Conservation (phyloP, 2,329 filamentous ascomycete genomes). For the Calonectria pseudoreteaudii region DNA sequence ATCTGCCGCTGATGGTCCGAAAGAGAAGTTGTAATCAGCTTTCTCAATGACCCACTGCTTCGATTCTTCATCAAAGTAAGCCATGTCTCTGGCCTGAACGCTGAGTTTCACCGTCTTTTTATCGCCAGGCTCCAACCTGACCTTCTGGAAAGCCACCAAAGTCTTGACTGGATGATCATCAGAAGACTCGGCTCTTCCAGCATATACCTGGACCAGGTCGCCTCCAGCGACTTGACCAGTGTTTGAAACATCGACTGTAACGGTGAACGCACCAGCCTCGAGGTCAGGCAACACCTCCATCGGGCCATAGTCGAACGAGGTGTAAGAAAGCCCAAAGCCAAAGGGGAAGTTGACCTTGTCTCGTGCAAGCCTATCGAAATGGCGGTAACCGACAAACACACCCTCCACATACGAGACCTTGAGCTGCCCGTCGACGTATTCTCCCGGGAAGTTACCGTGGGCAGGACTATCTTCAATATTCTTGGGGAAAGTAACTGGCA, state of each 20-base stretch:
- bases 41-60: slow-evolving; percentile 44
- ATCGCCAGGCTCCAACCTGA: slow-evolving; percentile 34
- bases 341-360: slow-evolving; percentile 29
- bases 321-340: slow-evolving; percentile 28
- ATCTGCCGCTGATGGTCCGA: slow-evolving; percentile 43
- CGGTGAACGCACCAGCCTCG: slow-evolving; percentile 43
- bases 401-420: slow-evolving; percentile 74
- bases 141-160: slow-evolving; percentile 43
- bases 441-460: slow-evolving; percentile 68
- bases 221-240: slow-evolving; percentile 62
- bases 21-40: slow-evolving; percentile 42
- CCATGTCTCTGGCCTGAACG: slow-evolving; percentile 39
- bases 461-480: slow-evolving; percentile 71
- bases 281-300: neutral
- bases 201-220: slow-evolving; percentile 68
- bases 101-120: slow-evolving; percentile 25
- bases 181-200: slow-evolving; percentile 20
- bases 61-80: slow-evolving; percentile 40
- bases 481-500: slow-evolving; percentile 72
- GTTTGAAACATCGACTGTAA: slow-evolving; percentile 65
- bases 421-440: slow-evolving; percentile 56
- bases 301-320: slow-evolving; percentile 44
- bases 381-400: slow-evolving; percentile 75
- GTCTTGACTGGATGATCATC: slow-evolving; percentile 37
- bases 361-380: slow-evolving; percentile 65